Base-by-base conservation (phyloP, 2,329 filamentous ascomycete species). In the Clonostachys byssicola region DNA sequence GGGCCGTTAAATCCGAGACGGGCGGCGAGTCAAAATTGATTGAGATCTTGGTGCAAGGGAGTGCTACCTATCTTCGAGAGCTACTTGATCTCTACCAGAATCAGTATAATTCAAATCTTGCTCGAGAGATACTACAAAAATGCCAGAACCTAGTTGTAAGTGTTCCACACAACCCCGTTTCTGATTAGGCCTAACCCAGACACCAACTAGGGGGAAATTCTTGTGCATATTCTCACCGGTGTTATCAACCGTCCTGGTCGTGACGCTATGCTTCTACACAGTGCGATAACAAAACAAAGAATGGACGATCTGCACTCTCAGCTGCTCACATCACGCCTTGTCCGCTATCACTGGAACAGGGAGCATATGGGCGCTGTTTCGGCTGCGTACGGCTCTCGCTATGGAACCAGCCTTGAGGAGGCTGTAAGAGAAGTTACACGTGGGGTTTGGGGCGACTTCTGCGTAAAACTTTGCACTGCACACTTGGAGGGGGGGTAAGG, bases 161-260 rank as follows among this genome's bases (percentile, higher is more conserved):
- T 45, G 30, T 46, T 42, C 49, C 43, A 47, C 34, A 20, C 38
- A 16, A 13, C 44, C 33, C 35, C 18, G 4, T 34, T 42, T 10
- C 20, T 23, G 14, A 33, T 5, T 34, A 50, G 52, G 47, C 23
- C n/a, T 38, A 33, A 52, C 38, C 30, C 40, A 5, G 34, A 42
- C 35, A 20, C 18, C 18, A 20, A 20, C 18, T 5, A 96, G 92
- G 94, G 94, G 53, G 94, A 99, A 71, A 84, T 95, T 17, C 83
- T 97, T 36, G 89, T 91, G 1, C 94, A 97, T 67, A 89, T 97
- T 56, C 85, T 99, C 60, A 96, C 97, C 69, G 94, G 94, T 59
- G 85, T 95, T 48, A 95, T 97, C 72, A 97, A 97, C 71, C 88
- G 88, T 49, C 92, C 94, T 6, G 90, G 95, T 52, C 89, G 94